Conservation (phyloP, 768 basidiomycete genomes). For the Cystobasidium tubakii region DNA sequence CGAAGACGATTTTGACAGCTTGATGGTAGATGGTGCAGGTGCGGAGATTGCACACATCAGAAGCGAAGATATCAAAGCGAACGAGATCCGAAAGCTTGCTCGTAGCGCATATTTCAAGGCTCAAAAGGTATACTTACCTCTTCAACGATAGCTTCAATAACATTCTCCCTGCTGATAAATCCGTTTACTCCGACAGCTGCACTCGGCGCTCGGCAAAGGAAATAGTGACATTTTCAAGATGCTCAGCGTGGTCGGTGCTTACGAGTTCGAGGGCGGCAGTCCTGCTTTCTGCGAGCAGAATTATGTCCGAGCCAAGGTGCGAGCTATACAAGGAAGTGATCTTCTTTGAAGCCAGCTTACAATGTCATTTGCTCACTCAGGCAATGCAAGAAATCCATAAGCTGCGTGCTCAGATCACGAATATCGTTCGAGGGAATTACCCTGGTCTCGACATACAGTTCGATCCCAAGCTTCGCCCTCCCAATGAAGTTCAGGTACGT, state of each 20-base stretch:
- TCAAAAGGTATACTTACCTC: conserved; percentile 59
- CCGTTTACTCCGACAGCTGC: conserved; percentile 54
- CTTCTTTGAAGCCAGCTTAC: conserved; percentile 22
- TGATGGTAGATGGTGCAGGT: conserved; percentile 44
- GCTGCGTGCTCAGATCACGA: conserved; percentile 76
- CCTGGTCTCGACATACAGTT: conserved; percentile 60
- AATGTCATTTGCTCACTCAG: conserved; percentile 51
- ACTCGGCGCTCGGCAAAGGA: conserved; percentile 70
- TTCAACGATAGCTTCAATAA: not conserved
- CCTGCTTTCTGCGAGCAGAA: conserved; percentile 76
- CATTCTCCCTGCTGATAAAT: not conserved
- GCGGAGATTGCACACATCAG: conserved; percentile 52
- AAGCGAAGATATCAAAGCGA: conserved; percentile 49
- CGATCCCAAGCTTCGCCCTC: conserved; percentile 64
- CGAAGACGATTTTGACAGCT: conserved; percentile 45
- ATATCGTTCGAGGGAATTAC: conserved; percentile 75
- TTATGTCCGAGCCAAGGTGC: conserved; percentile 81
- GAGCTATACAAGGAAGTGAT: conserved; percentile 30
- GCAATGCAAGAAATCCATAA: conserved; percentile 99
- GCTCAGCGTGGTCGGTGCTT: conserved; percentile 91
- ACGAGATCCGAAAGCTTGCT: conserved; percentile 56
- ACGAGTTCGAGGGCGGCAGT: conserved; percentile 80
- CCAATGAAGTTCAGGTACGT: conserved; percentile 67
- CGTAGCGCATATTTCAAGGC: conserved; percentile 75
- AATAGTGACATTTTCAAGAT: conserved; percentile 80